Evolutionary conservation across 495 filamentous ascomycete genomes (phyloP).

Genomic region (Aspergillus cavernicola): DNA sequence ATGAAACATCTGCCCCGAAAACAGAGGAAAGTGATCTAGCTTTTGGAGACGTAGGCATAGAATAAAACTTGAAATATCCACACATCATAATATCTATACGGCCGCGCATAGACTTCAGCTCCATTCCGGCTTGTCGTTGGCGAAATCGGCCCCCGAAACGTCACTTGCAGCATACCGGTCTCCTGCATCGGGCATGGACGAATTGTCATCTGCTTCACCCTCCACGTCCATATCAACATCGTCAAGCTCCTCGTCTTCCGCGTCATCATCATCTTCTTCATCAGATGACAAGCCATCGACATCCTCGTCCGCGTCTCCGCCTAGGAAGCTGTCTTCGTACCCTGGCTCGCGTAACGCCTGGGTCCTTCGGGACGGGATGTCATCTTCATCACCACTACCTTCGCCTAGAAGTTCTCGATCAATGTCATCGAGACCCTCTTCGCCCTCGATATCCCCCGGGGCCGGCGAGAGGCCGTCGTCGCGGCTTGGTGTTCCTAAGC

Average conservation of each 20-base stretch:
- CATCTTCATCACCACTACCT: conserved; percentile 43
- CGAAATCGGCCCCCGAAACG: conserved; percentile 29
- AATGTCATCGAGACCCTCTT: conserved; percentile 47
- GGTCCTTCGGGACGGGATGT: conserved; percentile 17
- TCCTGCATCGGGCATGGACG: conserved; percentile 38
- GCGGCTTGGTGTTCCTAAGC: conserved; percentile 20
- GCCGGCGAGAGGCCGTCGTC: conserved; percentile 20
- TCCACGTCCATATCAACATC: conserved; percentile 22
- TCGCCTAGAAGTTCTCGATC: conserved; percentile 51
- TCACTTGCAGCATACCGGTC: conserved; percentile 40
- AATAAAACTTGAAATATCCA: not conserved
- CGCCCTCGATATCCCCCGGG: too few species aligned
- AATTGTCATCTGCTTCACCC: conserved; percentile 40
- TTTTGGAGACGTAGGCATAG: not conserved
- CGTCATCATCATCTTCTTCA: conserved; percentile 36
- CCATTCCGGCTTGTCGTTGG: conserved; percentile 16
- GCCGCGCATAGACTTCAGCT: not conserved
- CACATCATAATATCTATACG: not conserved
- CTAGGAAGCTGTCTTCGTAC: conserved; percentile 28
- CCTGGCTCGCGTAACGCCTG: conserved; percentile 17
- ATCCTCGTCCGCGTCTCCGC: conserved; percentile 28
- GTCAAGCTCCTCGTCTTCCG: conserved; percentile 34
- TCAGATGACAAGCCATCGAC: conserved; percentile 22
- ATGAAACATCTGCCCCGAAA: not conserved
- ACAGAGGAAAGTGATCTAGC: not conserved